A percentile compares a stretch with the other conserved stretches of the same genome.
Conservation (phyloP, 2,329 filamentous ascomycete species). For the Penicillium olsonii region DNA sequence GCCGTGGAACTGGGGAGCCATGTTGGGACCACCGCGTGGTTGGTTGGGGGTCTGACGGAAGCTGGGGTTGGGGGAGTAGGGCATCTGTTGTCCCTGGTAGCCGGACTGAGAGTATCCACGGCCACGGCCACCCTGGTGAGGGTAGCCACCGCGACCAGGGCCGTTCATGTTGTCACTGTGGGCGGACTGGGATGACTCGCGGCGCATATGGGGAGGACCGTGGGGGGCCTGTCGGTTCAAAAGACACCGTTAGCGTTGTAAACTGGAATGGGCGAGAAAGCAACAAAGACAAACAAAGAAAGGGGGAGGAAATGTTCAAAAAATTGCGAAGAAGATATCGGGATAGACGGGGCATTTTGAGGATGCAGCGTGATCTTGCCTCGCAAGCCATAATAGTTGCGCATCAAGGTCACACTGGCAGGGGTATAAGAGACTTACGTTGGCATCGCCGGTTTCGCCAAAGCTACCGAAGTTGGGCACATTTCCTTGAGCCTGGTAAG, state of each 20-base stretch:
- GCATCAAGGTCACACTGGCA: background rate
- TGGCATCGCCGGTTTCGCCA: slow-evolving; percentile 65
- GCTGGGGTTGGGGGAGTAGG: slow-evolving; percentile 56
- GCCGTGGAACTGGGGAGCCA: slow-evolving; percentile 54
- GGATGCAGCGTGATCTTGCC: background rate
- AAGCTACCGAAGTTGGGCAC: slow-evolving; percentile 82
- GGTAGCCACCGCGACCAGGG: slow-evolving; percentile 57
- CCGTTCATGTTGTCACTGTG: slow-evolving; percentile 67
- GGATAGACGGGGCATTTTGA: background rate
- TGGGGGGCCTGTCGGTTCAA: slow-evolving; percentile 59
- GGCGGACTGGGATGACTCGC: slow-evolving; percentile 81
- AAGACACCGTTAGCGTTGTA: slow-evolving; percentile 58
- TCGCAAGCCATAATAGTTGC: background rate
- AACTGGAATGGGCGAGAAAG: no score
- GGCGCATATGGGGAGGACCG: slow-evolving; percentile 74
- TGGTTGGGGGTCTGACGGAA: slow-evolving; percentile 56
- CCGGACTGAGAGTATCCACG: slow-evolving; percentile 57
- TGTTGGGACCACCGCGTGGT: slow-evolving; percentile 52
- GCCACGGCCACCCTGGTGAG: slow-evolving; percentile 55
- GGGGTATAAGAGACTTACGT: slow-evolving; percentile 59
- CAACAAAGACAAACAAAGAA: slow-evolving; percentile 12
- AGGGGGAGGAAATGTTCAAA: background rate
- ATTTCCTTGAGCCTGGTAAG: slow-evolving; percentile 68
- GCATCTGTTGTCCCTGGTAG: slow-evolving; percentile 53
- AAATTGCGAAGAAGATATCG: slow-evolving; percentile 20